Evolutionary conservation across 768 basidiomycete genomes (phyloP).

Genomic region (Vararia minispora): DNA sequence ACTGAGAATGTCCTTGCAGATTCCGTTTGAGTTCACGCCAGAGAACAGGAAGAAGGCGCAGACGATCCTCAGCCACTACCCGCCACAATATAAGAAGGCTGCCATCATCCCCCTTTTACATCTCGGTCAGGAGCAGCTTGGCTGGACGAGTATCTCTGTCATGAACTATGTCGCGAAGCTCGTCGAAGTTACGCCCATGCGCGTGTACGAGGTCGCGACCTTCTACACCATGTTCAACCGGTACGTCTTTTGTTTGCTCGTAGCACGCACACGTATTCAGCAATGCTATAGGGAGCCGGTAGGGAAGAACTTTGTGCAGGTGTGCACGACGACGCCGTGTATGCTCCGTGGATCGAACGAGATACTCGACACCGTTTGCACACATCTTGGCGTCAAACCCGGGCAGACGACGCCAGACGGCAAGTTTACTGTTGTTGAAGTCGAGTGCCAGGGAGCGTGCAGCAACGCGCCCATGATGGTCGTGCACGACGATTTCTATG

Average conservation of each 20-base stretch:
- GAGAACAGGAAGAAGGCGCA: conserved; percentile 80
- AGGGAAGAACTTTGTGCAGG: conserved; percentile 88
- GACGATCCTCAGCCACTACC: conserved; percentile 89
- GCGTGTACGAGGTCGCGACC: conserved; percentile 97
- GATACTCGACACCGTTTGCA: conserved; percentile 75
- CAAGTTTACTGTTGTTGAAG: conserved; percentile 96
- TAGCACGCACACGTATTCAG: neutral
- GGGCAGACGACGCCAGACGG: conserved; percentile 93
- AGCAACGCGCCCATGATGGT: conserved; percentile 97
- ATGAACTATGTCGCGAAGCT: conserved; percentile 98
- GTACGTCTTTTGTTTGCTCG: conserved; percentile 27
- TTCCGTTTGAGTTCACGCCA: conserved; percentile 76
- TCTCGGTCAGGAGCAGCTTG: conserved; percentile 92
- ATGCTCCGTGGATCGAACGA: conserved; percentile 89
- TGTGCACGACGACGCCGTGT: conserved; percentile 98
- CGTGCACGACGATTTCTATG: conserved; percentile 94
- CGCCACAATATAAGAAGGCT: conserved; percentile 97
- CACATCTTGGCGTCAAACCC: conserved; percentile 72
- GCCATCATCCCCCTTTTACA: conserved; percentile 96
- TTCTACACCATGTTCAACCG: conserved; percentile 99
- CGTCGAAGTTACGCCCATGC: conserved; percentile 93
- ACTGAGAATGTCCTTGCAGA: conserved; percentile 39
- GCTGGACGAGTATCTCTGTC: conserved; percentile 96
- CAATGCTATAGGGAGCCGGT: conserved; percentile 66
- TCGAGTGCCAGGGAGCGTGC: conserved; percentile 98